phyloP scores from a whole-genome alignment of 1,284 basidiomycete genomes.

The Ustilago trichophora region DNA sequence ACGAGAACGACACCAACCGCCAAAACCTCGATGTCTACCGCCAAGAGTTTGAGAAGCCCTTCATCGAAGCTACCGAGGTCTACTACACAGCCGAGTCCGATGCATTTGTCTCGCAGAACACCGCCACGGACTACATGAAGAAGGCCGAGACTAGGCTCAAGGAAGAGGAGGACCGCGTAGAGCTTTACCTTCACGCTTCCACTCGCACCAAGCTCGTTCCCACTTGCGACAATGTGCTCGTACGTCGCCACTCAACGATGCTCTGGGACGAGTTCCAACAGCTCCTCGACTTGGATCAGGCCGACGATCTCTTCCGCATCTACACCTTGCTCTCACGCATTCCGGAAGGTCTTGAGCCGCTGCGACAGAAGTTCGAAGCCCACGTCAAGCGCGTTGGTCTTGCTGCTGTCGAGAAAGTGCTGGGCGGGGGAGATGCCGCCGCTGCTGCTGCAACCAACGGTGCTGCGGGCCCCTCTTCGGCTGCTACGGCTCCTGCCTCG shows the following conservation, averaged over 20 bases:
- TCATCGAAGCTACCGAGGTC: slow-evolving; percentile 85
- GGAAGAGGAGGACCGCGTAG: slow-evolving; percentile 95
- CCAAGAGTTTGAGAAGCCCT: slow-evolving; percentile 87
- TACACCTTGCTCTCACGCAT: slow-evolving; percentile 91
- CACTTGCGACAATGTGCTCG: slow-evolving; percentile 91
- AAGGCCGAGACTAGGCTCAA: slow-evolving; percentile 90
- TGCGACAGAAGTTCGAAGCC: slow-evolving; percentile 90
- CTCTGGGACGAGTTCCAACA: slow-evolving; percentile 96
- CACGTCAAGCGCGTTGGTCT: slow-evolving; percentile 92
- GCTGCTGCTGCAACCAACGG: slow-evolving; percentile 65
- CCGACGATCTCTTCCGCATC: slow-evolving; percentile 85
- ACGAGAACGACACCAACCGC: slow-evolving; percentile 88
- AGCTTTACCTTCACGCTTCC: slow-evolving; percentile 85
- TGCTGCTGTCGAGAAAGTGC: slow-evolving; percentile 82
- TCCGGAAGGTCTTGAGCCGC: slow-evolving; percentile 86
- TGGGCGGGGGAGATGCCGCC: slow-evolving; percentile 67
- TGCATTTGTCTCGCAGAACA: slow-evolving; percentile 87
- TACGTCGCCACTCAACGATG: slow-evolving; percentile 83
- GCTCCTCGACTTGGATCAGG: slow-evolving; percentile 89
- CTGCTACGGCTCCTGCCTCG: slow-evolving; percentile 16
- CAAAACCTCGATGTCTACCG: slow-evolving; percentile 94
- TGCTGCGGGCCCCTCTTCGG: slow-evolving; percentile 18
- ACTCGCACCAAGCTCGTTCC: slow-evolving; percentile 73
- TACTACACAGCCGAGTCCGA: slow-evolving; percentile 94
- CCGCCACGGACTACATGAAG: slow-evolving; percentile 94